phyloP scores from a whole-genome alignment of 768 basidiomycete genomes.

The Calocybe indica region DNA sequence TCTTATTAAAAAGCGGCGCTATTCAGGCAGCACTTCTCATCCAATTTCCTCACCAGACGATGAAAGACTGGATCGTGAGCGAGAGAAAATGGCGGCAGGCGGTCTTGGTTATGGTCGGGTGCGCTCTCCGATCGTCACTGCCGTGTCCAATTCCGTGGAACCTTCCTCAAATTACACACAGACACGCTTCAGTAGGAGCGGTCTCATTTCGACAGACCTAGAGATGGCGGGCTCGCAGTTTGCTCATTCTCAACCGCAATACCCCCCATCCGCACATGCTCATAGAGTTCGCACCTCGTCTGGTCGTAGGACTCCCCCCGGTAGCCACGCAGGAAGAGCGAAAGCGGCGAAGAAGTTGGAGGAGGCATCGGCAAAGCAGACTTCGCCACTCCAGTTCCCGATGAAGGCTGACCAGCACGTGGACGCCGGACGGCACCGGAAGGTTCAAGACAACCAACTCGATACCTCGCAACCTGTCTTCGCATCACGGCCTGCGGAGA shows the following conservation, averaged over 20 bases:
- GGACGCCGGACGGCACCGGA: no score
- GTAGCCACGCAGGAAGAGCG: constrained; percentile 39
- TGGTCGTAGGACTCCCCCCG: constrained; percentile 41
- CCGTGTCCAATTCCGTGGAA: constrained; percentile 13
- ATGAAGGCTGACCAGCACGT: no score
- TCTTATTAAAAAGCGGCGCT: constrained; percentile 37
- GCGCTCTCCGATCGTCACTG: constrained; percentile 15
- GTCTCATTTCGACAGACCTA: constrained; percentile 7
- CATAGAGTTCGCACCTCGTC: constrained; percentile 3
- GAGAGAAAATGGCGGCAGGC: constrained; percentile 25
- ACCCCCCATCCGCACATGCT: no score
- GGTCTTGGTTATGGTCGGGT: constrained; percentile 26
- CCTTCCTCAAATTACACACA: constrained; percentile 17
- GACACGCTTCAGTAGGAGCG: constrained; percentile 8
- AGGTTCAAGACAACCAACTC: constrained; percentile 15
- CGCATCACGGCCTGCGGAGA: no score
- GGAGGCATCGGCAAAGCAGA: no score
- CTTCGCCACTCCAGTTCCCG: no score
- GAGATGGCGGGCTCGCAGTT: constrained; percentile 10
- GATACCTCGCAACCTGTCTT: constrained; percentile 9
- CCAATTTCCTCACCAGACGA: constrained; percentile 19
- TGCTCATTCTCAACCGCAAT: constrained; percentile 15
- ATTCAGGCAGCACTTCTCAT: constrained; percentile 30
- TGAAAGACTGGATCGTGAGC: constrained; percentile 22
- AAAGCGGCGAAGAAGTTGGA: constrained; percentile 39